phyloP scores from a whole-genome alignment of 768 basidiomycete genomes.

The Pisolithus microcarpus region DNA sequence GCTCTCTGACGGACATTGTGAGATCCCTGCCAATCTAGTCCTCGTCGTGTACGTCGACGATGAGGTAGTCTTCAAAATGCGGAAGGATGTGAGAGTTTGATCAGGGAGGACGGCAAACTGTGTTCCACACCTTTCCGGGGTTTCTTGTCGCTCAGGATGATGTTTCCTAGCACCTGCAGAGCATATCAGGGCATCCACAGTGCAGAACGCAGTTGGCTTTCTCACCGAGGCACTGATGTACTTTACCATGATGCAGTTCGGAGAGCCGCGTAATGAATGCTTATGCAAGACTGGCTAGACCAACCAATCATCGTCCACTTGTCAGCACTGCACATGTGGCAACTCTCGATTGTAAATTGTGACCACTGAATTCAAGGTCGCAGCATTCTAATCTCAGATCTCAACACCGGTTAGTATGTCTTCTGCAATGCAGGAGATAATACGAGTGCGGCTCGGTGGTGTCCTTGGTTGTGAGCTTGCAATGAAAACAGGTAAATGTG shows the following conservation, averaged over 20 bases:
- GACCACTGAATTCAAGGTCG: too few relatives aligned
- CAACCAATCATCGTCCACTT: too few relatives aligned
- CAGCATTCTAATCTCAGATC: too few relatives aligned
- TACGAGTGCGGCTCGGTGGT: too few relatives aligned
- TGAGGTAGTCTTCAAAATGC: constrained; percentile 47
- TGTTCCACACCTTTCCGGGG: constrained; percentile 34
- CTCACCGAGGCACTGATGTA: constrained; percentile 38
- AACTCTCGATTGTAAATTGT: too few relatives aligned
- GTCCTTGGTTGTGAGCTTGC: too few relatives aligned
- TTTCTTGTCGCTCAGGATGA: constrained; percentile 61
- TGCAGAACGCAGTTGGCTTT: background rate
- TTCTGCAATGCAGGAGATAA: too few relatives aligned
- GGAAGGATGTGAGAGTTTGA: background rate
- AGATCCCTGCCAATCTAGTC: constrained; percentile 67
- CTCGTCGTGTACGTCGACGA: constrained; percentile 82
- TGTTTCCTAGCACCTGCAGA: constrained; percentile 57
- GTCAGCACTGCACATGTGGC: too few relatives aligned
- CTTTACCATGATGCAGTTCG: constrained; percentile 22
- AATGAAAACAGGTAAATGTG: too few relatives aligned
- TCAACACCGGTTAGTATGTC: too few relatives aligned
- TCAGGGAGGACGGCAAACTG: background rate
- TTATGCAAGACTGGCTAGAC: too few relatives aligned
- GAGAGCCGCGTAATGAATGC: background rate
- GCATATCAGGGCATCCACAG: background rate
- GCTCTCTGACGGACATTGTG: constrained; percentile 49